phyloP scores from a whole-genome alignment of 116 monocot species.

The Dioscorea cayenensis region DNA sequence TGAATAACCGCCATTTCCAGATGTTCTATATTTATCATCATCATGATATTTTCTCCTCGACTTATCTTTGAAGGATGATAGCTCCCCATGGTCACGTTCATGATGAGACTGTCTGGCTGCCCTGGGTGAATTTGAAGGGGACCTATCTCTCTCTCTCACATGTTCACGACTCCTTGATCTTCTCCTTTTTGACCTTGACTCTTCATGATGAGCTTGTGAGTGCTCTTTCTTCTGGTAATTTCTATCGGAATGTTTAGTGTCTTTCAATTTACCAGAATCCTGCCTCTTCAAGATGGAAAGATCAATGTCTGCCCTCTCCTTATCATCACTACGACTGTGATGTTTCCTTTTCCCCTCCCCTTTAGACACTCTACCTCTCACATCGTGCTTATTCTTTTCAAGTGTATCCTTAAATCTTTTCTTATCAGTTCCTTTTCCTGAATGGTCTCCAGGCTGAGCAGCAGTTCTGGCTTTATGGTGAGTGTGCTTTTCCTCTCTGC shows the following conservation, averaged over 20 bases:
- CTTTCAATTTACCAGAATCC: conserved; percentile 23
- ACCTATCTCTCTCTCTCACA: conserved; percentile 31
- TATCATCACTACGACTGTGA: conserved; percentile 27
- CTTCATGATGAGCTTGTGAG: conserved; percentile 22
- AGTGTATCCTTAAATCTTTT: conserved; percentile 18
- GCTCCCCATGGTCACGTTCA: conserved; percentile 25
- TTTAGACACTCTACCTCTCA: conserved; percentile 22
- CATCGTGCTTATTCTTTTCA: conserved; percentile 28
- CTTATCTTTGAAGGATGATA: conserved; percentile 28
- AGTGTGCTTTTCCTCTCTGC: conserved; percentile 20
- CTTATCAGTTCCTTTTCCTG: conserved; percentile 29
- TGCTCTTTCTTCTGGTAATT: conserved; percentile 30
- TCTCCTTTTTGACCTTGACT: conserved; percentile 39
- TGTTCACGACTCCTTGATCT: conserved; percentile 45
- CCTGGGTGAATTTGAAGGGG: conserved; percentile 52
- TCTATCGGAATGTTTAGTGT: conserved; percentile 30
- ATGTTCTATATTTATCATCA: conserved; percentile 32
- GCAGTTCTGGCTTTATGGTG: conserved; percentile 25
- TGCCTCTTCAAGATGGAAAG: conserved; percentile 30
- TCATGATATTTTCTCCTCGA: conserved; percentile 43
- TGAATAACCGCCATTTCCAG: conserved; percentile 32
- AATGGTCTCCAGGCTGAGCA: conserved; percentile 9
- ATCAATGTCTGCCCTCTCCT: conserved; percentile 25
- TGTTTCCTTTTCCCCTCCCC: conserved; percentile 34
- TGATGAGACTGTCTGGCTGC: conserved; percentile 20